Evolutionary conservation across 1,139 yeast genomes (phyloP).

Genomic region (Lodderomyces oxycetoniae): DNA sequence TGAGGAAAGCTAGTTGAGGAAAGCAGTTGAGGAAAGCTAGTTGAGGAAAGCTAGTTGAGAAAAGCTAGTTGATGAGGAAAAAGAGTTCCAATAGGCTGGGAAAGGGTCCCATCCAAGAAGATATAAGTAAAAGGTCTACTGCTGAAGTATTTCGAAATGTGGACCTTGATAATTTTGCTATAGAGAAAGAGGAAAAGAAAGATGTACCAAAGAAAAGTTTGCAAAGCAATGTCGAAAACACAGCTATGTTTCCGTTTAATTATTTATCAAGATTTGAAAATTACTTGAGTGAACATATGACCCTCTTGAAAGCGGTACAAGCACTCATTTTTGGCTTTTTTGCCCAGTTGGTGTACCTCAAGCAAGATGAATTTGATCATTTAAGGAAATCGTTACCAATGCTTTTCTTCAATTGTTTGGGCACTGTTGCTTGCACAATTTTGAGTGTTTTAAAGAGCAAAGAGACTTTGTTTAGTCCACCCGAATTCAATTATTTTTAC

Average conservation of each 20-base stretch:
- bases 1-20: too few relatives aligned
- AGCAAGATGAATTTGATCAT: slow-evolving; percentile 15
- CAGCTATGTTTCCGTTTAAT: slow-evolving; percentile 31
- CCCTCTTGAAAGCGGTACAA: slow-evolving; percentile 31
- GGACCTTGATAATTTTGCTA: slow-evolving; percentile 8
- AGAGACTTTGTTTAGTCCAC: slow-evolving; percentile 20
- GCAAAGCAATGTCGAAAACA: slow-evolving; percentile 13
- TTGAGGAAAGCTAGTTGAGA: too few relatives aligned
- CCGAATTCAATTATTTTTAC: slow-evolving; percentile 39
- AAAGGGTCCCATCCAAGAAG: slow-evolving; percentile 3
- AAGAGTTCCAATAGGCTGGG: neutral
- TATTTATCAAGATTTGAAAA: slow-evolving; percentile 34
- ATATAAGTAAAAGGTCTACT: slow-evolving; percentile 15
- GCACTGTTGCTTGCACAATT: slow-evolving; percentile 28
- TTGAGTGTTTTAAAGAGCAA: slow-evolving; percentile 25
- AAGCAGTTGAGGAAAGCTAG: too few relatives aligned
- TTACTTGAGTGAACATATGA: slow-evolving; percentile 34
- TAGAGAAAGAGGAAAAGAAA: slow-evolving; percentile 3
- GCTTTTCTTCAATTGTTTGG: slow-evolving; percentile 34
- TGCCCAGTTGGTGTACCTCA: slow-evolving; percentile 28
- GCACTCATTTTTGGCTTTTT: slow-evolving; percentile 28
- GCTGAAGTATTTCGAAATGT: slow-evolving; percentile 21
- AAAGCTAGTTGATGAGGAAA: too few relatives aligned
- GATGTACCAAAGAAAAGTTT: slow-evolving; percentile 1
- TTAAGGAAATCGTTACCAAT: slow-evolving; percentile 20